phyloP scores from a whole-genome alignment of 768 basidiomycete genomes.

The Stropharia rugosoannulata region DNA sequence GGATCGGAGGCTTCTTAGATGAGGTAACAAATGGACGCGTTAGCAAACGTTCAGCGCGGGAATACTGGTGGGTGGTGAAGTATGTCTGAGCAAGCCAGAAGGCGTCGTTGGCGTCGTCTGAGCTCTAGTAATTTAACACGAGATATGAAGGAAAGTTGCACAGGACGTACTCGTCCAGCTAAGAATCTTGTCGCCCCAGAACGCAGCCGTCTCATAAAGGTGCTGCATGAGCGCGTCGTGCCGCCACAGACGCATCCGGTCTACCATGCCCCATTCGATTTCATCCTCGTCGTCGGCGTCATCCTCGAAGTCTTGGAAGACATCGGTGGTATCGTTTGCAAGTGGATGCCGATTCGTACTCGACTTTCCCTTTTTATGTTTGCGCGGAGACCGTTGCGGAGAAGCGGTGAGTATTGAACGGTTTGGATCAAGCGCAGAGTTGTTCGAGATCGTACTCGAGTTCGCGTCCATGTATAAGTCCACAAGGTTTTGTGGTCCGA shows the following conservation, averaged over 20 bases:
- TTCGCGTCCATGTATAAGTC: slow-evolving; percentile 70
- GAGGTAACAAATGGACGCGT: slow-evolving; percentile 79
- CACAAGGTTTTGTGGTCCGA: slow-evolving; percentile 75
- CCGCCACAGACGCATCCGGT: slow-evolving; percentile 95
- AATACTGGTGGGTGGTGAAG: slow-evolving; percentile 94
- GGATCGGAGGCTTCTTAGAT: slow-evolving; percentile 35
- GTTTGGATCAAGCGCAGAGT: slow-evolving; percentile 73
- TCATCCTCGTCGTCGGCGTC: slow-evolving; percentile 57
- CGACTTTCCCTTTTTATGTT: slow-evolving; percentile 53
- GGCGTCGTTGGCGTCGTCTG: slow-evolving; percentile 92
- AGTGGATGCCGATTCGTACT: slow-evolving; percentile 63
- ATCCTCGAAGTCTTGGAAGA: slow-evolving; percentile 69
- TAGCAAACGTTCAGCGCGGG: slow-evolving; percentile 88
- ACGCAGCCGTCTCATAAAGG: slow-evolving; percentile 93
- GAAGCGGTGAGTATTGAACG: slow-evolving; percentile 75
- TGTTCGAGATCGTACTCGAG: slow-evolving; percentile 55
- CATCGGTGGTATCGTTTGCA: slow-evolving; percentile 74
- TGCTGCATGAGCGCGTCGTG: slow-evolving; percentile 99
- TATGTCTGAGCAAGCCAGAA: slow-evolving; percentile 99
- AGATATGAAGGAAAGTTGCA: slow-evolving; percentile 1
- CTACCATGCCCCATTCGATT: slow-evolving; percentile 84
- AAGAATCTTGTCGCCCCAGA: slow-evolving; percentile 98
- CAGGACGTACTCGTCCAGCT: slow-evolving; percentile 86
- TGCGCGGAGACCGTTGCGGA: slow-evolving; percentile 62
- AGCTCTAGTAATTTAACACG: slow-evolving; percentile 7